A percentile compares a stretch with the other conserved stretches of the same genome.
phyloP scores from a whole-genome alignment of 176 grass and related monocot genomes.

The Otatea glauca region DNA sequence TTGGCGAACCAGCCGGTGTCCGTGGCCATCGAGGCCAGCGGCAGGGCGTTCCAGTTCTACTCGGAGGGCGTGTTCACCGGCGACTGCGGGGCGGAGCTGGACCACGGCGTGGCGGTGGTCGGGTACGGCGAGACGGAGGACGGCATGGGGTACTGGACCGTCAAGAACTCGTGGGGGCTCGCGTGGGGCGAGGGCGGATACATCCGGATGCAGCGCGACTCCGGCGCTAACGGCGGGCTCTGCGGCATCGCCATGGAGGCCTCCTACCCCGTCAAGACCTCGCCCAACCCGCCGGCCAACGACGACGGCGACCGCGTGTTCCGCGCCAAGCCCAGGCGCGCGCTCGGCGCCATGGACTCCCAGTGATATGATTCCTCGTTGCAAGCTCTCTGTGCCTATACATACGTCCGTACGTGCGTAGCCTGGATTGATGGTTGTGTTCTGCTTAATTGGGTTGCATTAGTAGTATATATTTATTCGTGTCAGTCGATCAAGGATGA shows the following conservation, averaged over 20 bases:
- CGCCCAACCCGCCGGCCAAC: constrained; percentile 51
- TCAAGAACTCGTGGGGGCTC: constrained; percentile 81
- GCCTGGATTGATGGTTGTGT: not conserved
- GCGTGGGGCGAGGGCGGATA: constrained; percentile 72
- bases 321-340: constrained; percentile 25
- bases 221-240: constrained; percentile 50
- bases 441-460: not conserved
- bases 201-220: constrained; percentile 68
- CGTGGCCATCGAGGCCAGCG: constrained; percentile 68
- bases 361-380: constrained; percentile 4
- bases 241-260: constrained; percentile 91
- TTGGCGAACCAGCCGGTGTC: constrained; percentile 78
- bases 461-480: constrained; percentile 2
- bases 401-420: not conserved
- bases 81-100: constrained; percentile 64
- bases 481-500: not conserved
- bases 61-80: constrained; percentile 82
- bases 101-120: constrained; percentile 81
- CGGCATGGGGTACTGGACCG: constrained; percentile 67
- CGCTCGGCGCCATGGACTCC: constrained; percentile 29
- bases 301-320: constrained; percentile 36
- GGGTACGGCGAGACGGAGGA: constrained; percentile 62
- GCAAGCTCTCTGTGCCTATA: not conserved
- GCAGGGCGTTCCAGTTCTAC: constrained; percentile 73
- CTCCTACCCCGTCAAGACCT: constrained; percentile 73